Evolutionary conservation across 2,329 filamentous ascomycete species (phyloP).

Genomic region (Trichoderma atrobrunneum): DNA sequence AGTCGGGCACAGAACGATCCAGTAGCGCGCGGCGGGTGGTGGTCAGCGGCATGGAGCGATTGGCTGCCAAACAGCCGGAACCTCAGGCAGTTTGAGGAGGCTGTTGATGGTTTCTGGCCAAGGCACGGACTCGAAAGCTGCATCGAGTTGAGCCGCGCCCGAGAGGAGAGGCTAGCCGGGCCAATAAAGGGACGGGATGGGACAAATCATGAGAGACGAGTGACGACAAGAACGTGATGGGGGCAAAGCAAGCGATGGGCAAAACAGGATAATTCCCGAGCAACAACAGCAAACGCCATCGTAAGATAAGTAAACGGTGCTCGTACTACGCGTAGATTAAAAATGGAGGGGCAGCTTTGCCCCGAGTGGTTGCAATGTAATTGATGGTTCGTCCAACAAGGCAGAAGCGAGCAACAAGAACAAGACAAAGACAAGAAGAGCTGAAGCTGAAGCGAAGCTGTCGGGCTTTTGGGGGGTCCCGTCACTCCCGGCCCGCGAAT

Average conservation of each 20-base stretch:
- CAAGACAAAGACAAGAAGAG: neutral
- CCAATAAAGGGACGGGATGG: neutral
- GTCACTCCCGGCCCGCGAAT: constrained; percentile 6
- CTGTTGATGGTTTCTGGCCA: neutral
- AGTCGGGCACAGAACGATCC: neutral
- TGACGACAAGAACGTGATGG: neutral
- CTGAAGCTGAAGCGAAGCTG: neutral
- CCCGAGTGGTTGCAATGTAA: neutral
- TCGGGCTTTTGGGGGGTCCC: neutral
- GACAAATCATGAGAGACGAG: neutral
- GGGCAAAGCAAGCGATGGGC: neutral
- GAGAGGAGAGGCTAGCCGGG: neutral
- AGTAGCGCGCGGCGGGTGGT: neutral
- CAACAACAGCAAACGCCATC: neutral
- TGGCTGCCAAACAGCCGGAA: constrained; percentile 3
- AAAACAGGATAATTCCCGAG: neutral
- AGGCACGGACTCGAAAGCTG: neutral
- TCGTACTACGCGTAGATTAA: neutral
- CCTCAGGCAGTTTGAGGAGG: neutral
- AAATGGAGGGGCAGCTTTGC: neutral
- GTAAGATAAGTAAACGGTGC: neutral
- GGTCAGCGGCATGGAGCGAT: constrained; percentile 11
- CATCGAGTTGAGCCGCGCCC: constrained; percentile 4
- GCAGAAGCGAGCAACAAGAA: neutral
- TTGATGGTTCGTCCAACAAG: neutral